These are phyloP conservation scores for Rhizopus stolonifer DNA, from an alignment of 371 early-diverging fungal species.

Conservation along the genomic window DNA sequence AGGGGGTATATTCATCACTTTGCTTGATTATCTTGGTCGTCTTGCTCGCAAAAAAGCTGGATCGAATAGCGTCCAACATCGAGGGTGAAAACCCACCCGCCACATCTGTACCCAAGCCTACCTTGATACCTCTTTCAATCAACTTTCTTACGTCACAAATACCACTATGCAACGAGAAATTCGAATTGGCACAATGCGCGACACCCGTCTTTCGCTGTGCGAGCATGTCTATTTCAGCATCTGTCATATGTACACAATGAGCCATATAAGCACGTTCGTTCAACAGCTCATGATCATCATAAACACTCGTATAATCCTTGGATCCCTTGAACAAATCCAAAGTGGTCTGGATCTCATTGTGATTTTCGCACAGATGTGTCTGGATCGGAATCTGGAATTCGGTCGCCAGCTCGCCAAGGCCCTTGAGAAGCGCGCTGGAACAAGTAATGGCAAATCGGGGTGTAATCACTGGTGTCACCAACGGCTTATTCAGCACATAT, in stretches of 20 bases:
- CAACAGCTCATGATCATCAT: conserved; percentile 66
- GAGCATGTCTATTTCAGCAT: conserved; percentile 67
- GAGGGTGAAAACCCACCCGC: conserved; percentile 85
- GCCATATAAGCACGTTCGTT: conserved; percentile 82
- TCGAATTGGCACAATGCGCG: conserved; percentile 90
- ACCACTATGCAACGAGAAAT: conserved; percentile 84
- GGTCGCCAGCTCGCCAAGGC: conserved; percentile 69
- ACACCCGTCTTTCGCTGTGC: conserved; percentile 66
- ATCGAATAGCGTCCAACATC: conserved; percentile 83
- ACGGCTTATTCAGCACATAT: conserved; percentile 41
- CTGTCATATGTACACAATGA: conserved; percentile 86
- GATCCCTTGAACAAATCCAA: conserved; percentile 68
- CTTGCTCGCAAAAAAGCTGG: conserved; percentile 75
- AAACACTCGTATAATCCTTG: conserved; percentile 74
- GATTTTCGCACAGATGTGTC: conserved; percentile 85
- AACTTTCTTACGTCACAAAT: conserved; percentile 78
- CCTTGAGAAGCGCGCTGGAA: conserved; percentile 62
- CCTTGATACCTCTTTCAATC: conserved; percentile 66
- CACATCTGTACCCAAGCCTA: conserved; percentile 93
- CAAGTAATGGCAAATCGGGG: conserved; percentile 91
- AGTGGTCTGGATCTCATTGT: conserved; percentile 73
- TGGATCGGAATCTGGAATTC: conserved; percentile 72
- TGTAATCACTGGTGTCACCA: conserved; percentile 80
- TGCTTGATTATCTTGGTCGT: conserved; percentile 34
- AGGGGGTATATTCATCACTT: conserved; percentile 23